Percentiles rank a stretch among this genome's conserved stretches.
Conservation (phyloP, 164 flowering plant genomes). For the Chloranthus sessilifolius region DNA sequence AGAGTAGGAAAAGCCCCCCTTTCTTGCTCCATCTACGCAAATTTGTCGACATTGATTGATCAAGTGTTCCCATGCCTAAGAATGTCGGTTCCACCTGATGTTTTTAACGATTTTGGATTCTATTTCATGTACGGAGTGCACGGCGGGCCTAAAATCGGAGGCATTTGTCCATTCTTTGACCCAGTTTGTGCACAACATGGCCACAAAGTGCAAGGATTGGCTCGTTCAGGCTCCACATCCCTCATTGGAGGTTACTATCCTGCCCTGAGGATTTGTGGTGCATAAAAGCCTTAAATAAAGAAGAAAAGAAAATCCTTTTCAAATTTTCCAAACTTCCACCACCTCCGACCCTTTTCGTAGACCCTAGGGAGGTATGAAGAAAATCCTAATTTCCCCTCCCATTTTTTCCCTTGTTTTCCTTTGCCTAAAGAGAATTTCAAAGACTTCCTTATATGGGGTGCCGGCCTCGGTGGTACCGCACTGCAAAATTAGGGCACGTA, state of each 20-base stretch:
- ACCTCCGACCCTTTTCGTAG: slow-evolving; percentile 49
- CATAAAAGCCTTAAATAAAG: slow-evolving; percentile 36
- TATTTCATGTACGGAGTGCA: slow-evolving; percentile 59
- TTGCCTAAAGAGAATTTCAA: no score
- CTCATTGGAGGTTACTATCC: slow-evolving; percentile 56
- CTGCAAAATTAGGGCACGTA: no score
- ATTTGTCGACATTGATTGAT: slow-evolving; percentile 25
- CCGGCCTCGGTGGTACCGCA: no score
- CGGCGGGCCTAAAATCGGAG: slow-evolving; percentile 38
- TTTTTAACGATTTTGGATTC: slow-evolving; percentile 51
- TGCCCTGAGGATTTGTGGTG: slow-evolving; percentile 75
- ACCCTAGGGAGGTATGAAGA: slow-evolving; percentile 68
- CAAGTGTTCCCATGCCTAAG: slow-evolving; percentile 38
- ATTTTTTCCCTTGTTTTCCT: no score
- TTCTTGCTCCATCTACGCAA: slow-evolving; percentile 26
- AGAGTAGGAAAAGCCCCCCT: slow-evolving; percentile 39
- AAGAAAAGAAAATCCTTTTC: slow-evolving; percentile 5
- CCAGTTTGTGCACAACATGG: slow-evolving; percentile 51
- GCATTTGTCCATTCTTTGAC: slow-evolving; percentile 33
- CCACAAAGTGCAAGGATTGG: slow-evolving; percentile 30
- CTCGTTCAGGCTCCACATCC: slow-evolving; percentile 31
- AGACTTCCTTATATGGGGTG: no score
- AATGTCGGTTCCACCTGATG: slow-evolving; percentile 38
- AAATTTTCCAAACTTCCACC: slow-evolving; percentile 27
- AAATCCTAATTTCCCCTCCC: no score